phyloP scores from a whole-genome alignment of 257 asterid genomes.

The Nemophila menziesii region DNA sequence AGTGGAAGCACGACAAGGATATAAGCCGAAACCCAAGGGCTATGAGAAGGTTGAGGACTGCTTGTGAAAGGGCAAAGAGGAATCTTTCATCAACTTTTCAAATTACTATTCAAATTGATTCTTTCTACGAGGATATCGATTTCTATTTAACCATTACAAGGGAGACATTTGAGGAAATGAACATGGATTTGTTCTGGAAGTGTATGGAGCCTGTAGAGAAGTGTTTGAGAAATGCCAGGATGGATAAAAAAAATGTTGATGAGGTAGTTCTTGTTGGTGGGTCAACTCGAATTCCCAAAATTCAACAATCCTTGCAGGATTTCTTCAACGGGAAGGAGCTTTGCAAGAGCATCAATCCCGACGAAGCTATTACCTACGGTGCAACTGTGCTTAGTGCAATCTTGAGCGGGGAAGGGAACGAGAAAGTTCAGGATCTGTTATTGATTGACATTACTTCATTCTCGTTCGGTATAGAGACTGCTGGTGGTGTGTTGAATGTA shows the following conservation, averaged over 20 bases:
- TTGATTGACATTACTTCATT: background rate
- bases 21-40: constrained; percentile 2
- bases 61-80: constrained; percentile 21
- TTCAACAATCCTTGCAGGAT: constrained; percentile 29
- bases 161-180: constrained; percentile 17
- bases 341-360: constrained; percentile 50
- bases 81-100: constrained; percentile 15
- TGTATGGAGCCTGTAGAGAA: constrained; percentile 23
- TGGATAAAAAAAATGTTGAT: constrained; percentile 12
- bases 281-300: constrained; percentile 14
- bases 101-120: constrained; percentile 10
- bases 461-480: background rate
- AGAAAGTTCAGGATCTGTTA: constrained; percentile 3
- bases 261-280: constrained; percentile 20
- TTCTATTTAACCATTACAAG: constrained; percentile 10
- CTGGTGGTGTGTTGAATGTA: constrained; percentile 4
- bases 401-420: constrained; percentile 2
- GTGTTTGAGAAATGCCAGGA: constrained; percentile 17
- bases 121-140: constrained; percentile 8
- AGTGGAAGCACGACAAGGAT: constrained; percentile 4
- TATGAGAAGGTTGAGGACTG: constrained; percentile 5
- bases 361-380: constrained; percentile 54
- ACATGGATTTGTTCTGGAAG: constrained; percentile 23
- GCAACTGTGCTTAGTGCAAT: constrained; percentile 26
- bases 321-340: constrained; percentile 50